phyloP scores from a whole-genome alignment of 176 grass and related monocot species.

The Oryza officinalis region DNA sequence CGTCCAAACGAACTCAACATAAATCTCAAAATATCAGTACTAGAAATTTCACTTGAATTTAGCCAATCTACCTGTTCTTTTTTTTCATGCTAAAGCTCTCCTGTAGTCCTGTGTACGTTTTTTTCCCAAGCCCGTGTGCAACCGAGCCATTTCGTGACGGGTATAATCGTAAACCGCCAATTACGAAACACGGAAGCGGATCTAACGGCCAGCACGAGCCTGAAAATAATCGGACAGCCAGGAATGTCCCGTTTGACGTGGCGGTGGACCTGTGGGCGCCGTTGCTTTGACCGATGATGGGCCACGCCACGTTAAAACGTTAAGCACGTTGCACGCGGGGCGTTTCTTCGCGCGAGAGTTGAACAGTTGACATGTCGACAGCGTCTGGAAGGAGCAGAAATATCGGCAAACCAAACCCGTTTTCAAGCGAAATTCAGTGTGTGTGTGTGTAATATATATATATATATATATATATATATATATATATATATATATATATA shows the following conservation, averaged over 20 bases:
- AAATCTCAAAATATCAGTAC: too few relatives aligned
- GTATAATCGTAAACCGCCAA: background rate
- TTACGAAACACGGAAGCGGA: background rate
- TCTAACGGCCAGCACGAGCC: background rate
- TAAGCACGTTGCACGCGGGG: background rate
- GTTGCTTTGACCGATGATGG: background rate
- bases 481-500: too few relatives aligned
- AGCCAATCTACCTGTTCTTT: too few relatives aligned
- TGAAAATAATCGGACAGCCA: background rate
- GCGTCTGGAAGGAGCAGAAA: background rate
- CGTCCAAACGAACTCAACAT: too few relatives aligned
- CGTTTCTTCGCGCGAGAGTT: background rate
- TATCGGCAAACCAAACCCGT: too few relatives aligned
- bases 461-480: background rate
- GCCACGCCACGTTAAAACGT: background rate
- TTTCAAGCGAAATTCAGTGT: background rate
- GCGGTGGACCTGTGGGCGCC: background rate
- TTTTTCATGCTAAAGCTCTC: too few relatives aligned
- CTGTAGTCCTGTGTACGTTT: background rate
- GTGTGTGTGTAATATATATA: too few relatives aligned
- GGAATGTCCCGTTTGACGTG: conserved; percentile 39
- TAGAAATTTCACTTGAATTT: too few relatives aligned
- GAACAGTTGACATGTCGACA: background rate
- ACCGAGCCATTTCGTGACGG: background rate
- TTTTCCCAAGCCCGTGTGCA: background rate